phyloP scores from a whole-genome alignment of 352 stramenopile species.

The Elongisporangium anandrum region DNA sequence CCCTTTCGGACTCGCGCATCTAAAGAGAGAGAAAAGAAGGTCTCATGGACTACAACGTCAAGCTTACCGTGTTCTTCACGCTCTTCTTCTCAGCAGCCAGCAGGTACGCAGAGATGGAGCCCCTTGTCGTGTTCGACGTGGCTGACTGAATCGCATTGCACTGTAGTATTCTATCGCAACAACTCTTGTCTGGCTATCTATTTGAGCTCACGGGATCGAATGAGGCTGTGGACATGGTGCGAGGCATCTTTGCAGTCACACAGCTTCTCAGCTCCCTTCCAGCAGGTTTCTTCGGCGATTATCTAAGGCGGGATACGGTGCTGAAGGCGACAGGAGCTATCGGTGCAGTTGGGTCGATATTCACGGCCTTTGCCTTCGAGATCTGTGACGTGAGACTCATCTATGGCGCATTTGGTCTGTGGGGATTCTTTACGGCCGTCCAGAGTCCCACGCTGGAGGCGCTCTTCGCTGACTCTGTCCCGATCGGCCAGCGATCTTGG shows the following conservation, averaged over 20 bases:
- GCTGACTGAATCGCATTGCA: constrained; percentile 2
- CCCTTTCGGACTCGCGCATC: not conserved
- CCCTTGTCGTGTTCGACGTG: not conserved
- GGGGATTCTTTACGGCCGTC: constrained; percentile 76
- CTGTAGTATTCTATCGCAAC: constrained; percentile 47
- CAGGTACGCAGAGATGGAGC: constrained; percentile 23
- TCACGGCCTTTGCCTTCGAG: constrained; percentile 43
- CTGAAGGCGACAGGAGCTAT: constrained; percentile 31
- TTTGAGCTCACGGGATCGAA: constrained; percentile 53
- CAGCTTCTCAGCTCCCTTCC: constrained; percentile 52
- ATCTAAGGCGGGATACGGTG: constrained; percentile 45
- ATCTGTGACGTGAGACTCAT: constrained; percentile 39
- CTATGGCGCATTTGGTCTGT: constrained; percentile 65
- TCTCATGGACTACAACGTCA: constrained; percentile 62
- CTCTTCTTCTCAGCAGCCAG: constrained; percentile 53
- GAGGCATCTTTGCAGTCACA: constrained; percentile 41
- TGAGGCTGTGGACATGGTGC: constrained; percentile 31
- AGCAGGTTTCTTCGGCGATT: constrained; percentile 52
- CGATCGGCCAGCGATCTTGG: constrained; percentile 50
- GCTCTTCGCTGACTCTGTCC: constrained; percentile 83
- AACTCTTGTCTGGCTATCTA: constrained; percentile 55
- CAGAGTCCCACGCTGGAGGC: constrained; percentile 73
- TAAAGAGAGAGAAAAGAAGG: not conserved
- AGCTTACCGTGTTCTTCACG: constrained; percentile 70
- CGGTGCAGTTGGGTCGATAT: constrained; percentile 27